These are phyloP conservation scores for Calocybe cyanea DNA, from an alignment of 768 basidiomycete genomes.

Conservation along the genomic window DNA sequence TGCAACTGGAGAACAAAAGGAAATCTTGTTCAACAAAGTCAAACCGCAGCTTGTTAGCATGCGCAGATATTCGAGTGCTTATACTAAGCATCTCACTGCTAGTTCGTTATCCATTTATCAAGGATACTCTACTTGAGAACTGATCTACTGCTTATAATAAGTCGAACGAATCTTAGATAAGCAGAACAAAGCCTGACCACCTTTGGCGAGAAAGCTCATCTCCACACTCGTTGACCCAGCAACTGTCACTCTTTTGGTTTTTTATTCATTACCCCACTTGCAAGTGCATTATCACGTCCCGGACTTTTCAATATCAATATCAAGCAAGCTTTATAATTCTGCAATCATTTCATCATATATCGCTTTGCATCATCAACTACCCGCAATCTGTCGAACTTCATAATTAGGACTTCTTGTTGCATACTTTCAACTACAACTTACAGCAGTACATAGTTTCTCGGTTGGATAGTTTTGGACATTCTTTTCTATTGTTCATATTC, in stretches of 20 bases:
- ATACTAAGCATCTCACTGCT: constrained; percentile 77
- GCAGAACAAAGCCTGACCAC: constrained; percentile 22
- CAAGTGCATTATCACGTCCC: constrained; percentile 4
- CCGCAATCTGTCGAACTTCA: constrained; percentile 13
- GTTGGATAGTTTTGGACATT: constrained; percentile 19
- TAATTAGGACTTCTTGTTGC: constrained; percentile 26
- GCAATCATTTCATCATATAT: constrained; percentile 15
- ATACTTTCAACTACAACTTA: constrained; percentile 14
- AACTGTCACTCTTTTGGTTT: constrained; percentile 16
- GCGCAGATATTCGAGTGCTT: constrained; percentile 66
- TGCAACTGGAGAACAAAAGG: constrained; percentile 70
- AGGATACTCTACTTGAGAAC: constrained; percentile 10
- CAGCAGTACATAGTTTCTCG: constrained; percentile 14
- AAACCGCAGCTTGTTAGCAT: constrained; percentile 67
- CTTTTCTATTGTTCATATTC: constrained; percentile 12
- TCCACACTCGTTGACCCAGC: constrained; percentile 7
- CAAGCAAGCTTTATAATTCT: constrained; percentile 20
- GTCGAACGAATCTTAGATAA: constrained; percentile 71
- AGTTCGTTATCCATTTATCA: constrained; percentile 44
- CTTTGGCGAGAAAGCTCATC: not conserved
- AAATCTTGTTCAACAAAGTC: constrained; percentile 56
- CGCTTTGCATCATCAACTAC: constrained; percentile 26
- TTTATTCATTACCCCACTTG: constrained; percentile 11
- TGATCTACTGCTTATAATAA: constrained; percentile 20
- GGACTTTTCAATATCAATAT: constrained; percentile 13